phyloP scores from a whole-genome alignment of 1,139 yeast genomes.

The Candida sanyaensis region DNA sequence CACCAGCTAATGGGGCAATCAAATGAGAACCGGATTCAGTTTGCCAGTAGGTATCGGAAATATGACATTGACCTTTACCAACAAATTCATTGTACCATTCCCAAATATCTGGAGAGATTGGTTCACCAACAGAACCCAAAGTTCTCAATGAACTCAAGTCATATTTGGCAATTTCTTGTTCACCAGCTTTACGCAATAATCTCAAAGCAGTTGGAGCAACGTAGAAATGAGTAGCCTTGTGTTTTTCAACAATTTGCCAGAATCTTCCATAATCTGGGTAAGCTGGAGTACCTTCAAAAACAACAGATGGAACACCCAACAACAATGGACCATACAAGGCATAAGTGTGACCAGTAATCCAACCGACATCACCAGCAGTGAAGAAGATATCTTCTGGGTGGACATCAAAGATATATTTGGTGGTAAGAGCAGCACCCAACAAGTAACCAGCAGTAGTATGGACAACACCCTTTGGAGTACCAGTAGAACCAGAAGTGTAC shows the following conservation, averaged over 20 bases:
- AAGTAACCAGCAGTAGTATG: slow-evolving; percentile 82
- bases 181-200: slow-evolving; percentile 81
- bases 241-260: slow-evolving; percentile 80
- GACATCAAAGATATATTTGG: slow-evolving; percentile 75
- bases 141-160: slow-evolving; percentile 69
- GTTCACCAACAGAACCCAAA: slow-evolving; percentile 89
- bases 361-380: slow-evolving; percentile 88
- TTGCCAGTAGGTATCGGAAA: slow-evolving; percentile 84
- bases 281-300: slow-evolving; percentile 86
- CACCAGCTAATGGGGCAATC: slow-evolving; percentile 70
- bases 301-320: slow-evolving; percentile 78
- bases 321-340: slow-evolving; percentile 80
- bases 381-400: slow-evolving; percentile 72
- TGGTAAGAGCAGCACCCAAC: slow-evolving; percentile 67
- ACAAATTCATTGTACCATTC: slow-evolving; percentile 84
- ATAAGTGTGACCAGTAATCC: slow-evolving; percentile 89
- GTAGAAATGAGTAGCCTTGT: slow-evolving; percentile 80
- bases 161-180: slow-evolving; percentile 60
- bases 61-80: slow-evolving; percentile 74
- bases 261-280: slow-evolving; percentile 78
- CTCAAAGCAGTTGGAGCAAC: slow-evolving; percentile 91
- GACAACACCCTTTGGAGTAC: slow-evolving; percentile 69
- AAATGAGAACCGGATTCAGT: slow-evolving; percentile 80
- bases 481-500: slow-evolving; percentile 71
- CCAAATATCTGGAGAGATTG: slow-evolving; percentile 92